Base-by-base conservation (phyloP, 768 basidiomycete species). In the Collybia sp. region DNA sequence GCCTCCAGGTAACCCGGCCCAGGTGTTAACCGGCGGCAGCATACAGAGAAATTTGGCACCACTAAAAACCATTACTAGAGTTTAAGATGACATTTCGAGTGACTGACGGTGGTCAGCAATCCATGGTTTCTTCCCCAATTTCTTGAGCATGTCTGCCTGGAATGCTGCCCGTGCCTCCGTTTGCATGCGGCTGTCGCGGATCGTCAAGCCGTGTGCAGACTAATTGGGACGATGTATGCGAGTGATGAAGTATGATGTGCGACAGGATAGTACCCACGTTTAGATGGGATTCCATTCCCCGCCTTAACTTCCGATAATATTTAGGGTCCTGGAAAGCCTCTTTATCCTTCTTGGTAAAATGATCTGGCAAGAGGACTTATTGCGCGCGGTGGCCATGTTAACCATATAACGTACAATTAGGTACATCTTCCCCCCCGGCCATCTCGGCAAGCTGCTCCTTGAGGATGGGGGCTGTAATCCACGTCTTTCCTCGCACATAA, bases 1-100 rank as follows among this genome's bases (percentile, higher is more conserved):
- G 83, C 79, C 52, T 85, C 81, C 30, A 85, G 69, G 56, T 82
- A 86, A 5, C 83, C 82, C 9, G 80, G 80, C 0, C 82, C 83
- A 1, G 82, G 80, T 0, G 84, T 86, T 40, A 84, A 60, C n/a
- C 83, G 70, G 19, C 82, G 70, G 60, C 82, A 86, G 3, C 66
- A 71, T 12, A 82, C 73, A 5, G 73, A 64, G 52, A 83, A 85
- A 38, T 75, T 64, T 11, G 83, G 81, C 17, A 82, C 67, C n/a
- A 83, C 79, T 81, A 38, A 18, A 49, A 25, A 18, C 12, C 35
- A 40, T 45, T 18, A 69, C 12, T 68, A 66, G 31, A 81, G 72
- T 58, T 64, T 63, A 0, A 69, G 65, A 45, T 18, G 35, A 4
- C 6, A 37, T 37, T 37, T 64, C 6, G 42, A 41, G 12, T 19